Conservation (phyloP, 75 land plant genomes). For the Pinus tabuliformis region DNA sequence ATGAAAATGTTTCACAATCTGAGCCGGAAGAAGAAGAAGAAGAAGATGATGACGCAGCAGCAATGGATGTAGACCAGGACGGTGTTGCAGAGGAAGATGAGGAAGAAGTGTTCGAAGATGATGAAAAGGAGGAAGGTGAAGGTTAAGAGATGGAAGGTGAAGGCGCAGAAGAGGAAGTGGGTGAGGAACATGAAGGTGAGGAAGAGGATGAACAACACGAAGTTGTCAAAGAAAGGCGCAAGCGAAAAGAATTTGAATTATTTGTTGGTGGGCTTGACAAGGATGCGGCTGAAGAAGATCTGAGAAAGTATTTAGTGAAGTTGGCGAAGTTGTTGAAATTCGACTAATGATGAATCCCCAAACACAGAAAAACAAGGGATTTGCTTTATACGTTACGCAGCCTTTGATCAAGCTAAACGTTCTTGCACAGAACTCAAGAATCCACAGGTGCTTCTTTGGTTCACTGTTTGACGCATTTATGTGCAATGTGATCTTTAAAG, state of each 20-base stretch:
- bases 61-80: conserved; percentile 15
- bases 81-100: conserved; percentile 36
- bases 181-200: conserved; percentile 8
- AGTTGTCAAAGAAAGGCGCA: conserved; percentile 29
- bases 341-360: conserved; percentile 31
- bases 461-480: background rate
- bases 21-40: conserved; percentile 39
- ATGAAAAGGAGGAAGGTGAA: conserved; percentile 23
- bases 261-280: conserved; percentile 62
- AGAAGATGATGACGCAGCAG: background rate
- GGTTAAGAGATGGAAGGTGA: conserved; percentile 34
- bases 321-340: conserved; percentile 55
- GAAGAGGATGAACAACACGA: conserved; percentile 9
- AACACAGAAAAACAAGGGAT: conserved; percentile 61
- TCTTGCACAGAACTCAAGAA: conserved; percentile 40
- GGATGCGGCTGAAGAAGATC: conserved; percentile 55
- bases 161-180: conserved; percentile 2
- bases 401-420: conserved; percentile 38
- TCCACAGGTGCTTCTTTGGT: background rate
- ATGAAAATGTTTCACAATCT: conserved; percentile 65
- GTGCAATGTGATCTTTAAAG: background rate
- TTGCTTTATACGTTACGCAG: conserved; percentile 61
- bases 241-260: conserved; percentile 41
- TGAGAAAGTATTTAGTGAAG: conserved; percentile 39
- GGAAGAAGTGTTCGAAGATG: conserved; percentile 40